Base-by-base conservation (phyloP, 2,329 filamentous ascomycete species). In the Cadophora malorum region DNA sequence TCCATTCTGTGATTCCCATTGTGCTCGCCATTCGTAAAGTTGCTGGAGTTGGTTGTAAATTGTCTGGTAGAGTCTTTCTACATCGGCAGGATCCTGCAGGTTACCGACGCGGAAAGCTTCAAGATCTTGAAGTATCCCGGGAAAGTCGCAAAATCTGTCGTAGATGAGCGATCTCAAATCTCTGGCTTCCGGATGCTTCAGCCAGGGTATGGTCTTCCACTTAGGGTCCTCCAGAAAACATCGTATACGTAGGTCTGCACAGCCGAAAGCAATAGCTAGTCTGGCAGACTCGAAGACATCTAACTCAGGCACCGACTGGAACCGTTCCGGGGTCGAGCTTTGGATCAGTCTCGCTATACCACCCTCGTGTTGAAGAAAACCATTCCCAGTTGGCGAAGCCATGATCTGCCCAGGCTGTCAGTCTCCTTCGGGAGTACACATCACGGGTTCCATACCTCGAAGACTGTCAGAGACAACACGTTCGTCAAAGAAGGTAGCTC, bases 131-230 rank as follows among this genome's bases (percentile, higher is more conserved):
- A 70, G 58, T 10, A 70, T 47, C 10, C 61, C 67, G 25, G 69
- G 62, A 6, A 70, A 52, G 33, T 62, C 33, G 33, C 55, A 62
- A 47, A 69, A 65, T 1, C 56, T 21, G 28, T 70, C 69, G 25
- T 33, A 65, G 10, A 70, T 12, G 23, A 50, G 33, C 16, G 67
- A 69, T 21, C 49, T 23, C 16, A 70, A 49, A 31, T 49, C 38
- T 63, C 67, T 70, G 8, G 59, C 47, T 63, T 69, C 62, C 3
- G 69, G 69, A 56, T 69, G 64, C 45, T 67, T 69, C 12, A 58
- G 33, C 69, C 69, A 70, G 14, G 69, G 69, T 14, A 70, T 52
- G 5, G 67, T 70, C 14, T 33, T 45, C 69, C 61, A 71, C 25
- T 56, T 25, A 9, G 38, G 56, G 21, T 66, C 56, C 25, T 66